Base-by-base conservation (phyloP, 2,329 filamentous ascomycete genomes). In the Clathrospora elynae region DNA sequence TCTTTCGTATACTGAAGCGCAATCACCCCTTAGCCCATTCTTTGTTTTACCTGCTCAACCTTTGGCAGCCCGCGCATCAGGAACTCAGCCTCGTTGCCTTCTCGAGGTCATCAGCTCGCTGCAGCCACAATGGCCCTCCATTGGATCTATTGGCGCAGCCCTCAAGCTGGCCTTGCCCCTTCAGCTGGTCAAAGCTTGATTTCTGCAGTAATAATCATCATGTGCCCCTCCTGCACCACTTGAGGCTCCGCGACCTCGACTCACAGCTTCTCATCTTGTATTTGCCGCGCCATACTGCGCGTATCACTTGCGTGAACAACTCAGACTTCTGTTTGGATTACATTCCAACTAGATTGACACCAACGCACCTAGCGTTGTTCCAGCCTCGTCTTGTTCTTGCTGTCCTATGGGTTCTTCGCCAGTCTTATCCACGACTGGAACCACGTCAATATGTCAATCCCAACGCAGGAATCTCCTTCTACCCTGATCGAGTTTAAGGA, bases 51-150 rank as follows among this genome's bases (percentile, higher is more conserved):
- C 36, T 18, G 22, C 18, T 26, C n/a, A n/a, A 36, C 11, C 13
- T 28, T 24, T 30, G 14, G 24, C 18, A 4, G 28, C 20, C 8
- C 5, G 31, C 22, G 28, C 16, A 25, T 29, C 20, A 5, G 9
- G 25, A 11, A 28, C 5, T 41, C 33, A 38, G 46, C 46, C 46
- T 45, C 32, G 35, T 14, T 40, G 33, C 41, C 41, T 41, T 24
- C 14, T 33, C 9, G 3, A 34, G 14, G n/a, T 4, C 11, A 33
- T 49, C 41, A 41, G 46, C 46, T 35, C 29, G 35, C 32, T 37
- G 46, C 46, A 41, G 41, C 46, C 46, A 45, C 36, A 35, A 33
- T 16, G 0, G 36, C 28, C 28, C 41, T 40, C 23, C 41, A 23
- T 11, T 13, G 9, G 6, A 28, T 11, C 24, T 26, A 45, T 49